Evolutionary conservation across 495 filamentous ascomycete genomes (phyloP), one percentile per base, ranked within the genome.

Genomic region (Penicillium daleae): DNA sequence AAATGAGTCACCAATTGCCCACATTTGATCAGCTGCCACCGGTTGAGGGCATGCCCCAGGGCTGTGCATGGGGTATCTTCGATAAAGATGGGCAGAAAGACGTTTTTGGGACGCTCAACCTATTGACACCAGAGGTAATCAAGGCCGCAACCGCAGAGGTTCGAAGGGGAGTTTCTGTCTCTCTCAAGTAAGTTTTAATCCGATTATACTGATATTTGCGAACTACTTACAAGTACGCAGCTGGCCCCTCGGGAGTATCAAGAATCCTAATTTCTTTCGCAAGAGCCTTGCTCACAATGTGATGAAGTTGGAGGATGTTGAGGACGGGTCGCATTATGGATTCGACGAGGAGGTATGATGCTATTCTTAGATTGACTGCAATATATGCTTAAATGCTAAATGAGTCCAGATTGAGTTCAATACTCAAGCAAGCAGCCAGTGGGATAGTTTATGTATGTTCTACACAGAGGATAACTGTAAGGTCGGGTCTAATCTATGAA

Each of bases 11-110:
- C n/a, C 17, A 60, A 7, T 21, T 72, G 10, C 84, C 82, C 0
- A 73, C 82, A 39, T 90, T 86, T 64, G 86, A 89, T 59, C 70
- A 80, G 63, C 79, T 89, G 2, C 86, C 88, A 5, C 70, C 73
- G 42, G 86, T 90, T 6, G 63, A 84, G 32, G 85, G 80, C 15
- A 83, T 85, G 78, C 86, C 85, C 1, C 81, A 86, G 68, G 87
- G 87, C 19, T 88, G 83, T 66, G 82, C 87, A 12, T 89, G 87
- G 87, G 86, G 88, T 5, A 35, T 89, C 19, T 90, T 85, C 46
- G 87, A 89, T 71, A 84, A 83, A 59, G 77, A 85, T 60, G 85
- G 82, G 52, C 74, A 85, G 61, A 85, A 85, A 52, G 87, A 89
- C 62, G 67, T 82, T 39, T 75, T 79, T 52, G 87, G 87, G 29